Conservation (phyloP, 139 green algal genomes). For the Volvox africanus region DNA sequence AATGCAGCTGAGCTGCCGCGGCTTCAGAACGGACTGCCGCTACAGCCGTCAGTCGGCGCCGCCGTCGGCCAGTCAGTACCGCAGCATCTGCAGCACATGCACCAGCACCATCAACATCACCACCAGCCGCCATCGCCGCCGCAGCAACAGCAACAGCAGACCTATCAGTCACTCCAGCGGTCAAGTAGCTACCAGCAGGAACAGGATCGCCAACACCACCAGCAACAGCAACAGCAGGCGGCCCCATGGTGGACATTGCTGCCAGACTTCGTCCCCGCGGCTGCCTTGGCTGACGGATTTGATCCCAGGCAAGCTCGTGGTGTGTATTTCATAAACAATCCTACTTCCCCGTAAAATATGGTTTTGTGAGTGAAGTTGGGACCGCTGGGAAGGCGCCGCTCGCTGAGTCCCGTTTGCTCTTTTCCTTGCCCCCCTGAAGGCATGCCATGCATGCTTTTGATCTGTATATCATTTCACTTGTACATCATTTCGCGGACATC, state of each 20-base stretch:
- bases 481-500: no score
- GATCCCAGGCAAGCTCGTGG: conserved; percentile 24
- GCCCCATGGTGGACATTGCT: conserved; percentile 48
- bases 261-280: conserved; percentile 47
- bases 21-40: neutral
- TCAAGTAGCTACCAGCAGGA: neutral
- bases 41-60: neutral
- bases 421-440: no score
- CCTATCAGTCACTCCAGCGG: neutral
- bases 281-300: conserved; percentile 13
- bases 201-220: neutral
- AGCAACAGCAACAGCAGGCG: neutral
- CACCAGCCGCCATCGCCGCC: neutral
- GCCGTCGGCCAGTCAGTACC: neutral
- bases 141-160: conserved; percentile 9
- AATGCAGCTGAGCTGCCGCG: no score
- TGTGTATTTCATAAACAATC: no score
- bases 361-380: no score
- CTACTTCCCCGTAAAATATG: no score
- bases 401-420: no score
- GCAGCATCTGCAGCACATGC: neutral
- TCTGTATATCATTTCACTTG: no score
- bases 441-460: no score
- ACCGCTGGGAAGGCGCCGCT: no score
- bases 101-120: neutral